Evolutionary conservation across 805 yeast species (phyloP).

Genomic region (Kurtzmaniella cleridarum): DNA sequence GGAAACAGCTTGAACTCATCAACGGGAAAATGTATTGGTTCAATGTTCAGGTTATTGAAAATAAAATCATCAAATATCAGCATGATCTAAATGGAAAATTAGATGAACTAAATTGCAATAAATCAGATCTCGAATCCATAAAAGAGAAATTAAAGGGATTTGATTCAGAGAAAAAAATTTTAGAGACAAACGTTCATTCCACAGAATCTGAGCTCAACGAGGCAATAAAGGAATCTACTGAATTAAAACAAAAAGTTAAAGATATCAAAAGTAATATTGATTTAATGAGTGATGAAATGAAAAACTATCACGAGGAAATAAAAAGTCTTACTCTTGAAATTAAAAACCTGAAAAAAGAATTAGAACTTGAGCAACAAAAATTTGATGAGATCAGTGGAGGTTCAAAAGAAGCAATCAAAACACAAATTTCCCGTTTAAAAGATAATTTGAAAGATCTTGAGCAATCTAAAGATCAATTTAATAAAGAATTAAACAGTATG

Average conservation of each 20-base stretch:
- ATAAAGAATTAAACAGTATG: constrained; percentile 11
- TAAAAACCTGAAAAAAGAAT: constrained; percentile 14
- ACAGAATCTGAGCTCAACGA: constrained; percentile 12
- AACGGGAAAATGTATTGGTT: constrained; percentile 40
- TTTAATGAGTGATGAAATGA: constrained; percentile 15
- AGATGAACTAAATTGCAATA: constrained; percentile 12
- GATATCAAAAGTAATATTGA: constrained; percentile 12
- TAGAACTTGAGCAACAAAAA: constrained; percentile 29
- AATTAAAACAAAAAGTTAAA: constrained; percentile 4
- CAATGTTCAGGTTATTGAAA: constrained; percentile 28
- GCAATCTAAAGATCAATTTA: constrained; percentile 11
- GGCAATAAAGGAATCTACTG: constrained; percentile 5
- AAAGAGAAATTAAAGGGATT: constrained; percentile 11
- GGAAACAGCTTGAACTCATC: constrained; percentile 26
- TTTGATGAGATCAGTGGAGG: constrained; percentile 41
- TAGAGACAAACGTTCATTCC: constrained; percentile 9
- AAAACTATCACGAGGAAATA: constrained; percentile 15
- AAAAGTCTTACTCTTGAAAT: constrained; percentile 15
- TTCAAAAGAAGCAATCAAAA: constrained; percentile 27
- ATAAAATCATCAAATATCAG: constrained; percentile 14
- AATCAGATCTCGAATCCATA: constrained; percentile 12
- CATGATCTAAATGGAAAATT: constrained; percentile 3
- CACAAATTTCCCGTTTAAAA: constrained; percentile 12
- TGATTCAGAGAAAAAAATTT: constrained; percentile 11
- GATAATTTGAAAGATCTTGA: constrained; percentile 18